Conservation (phyloP, 1,284 basidiomycete genomes). For the Apiotrichum akiyoshidainum region DNA sequence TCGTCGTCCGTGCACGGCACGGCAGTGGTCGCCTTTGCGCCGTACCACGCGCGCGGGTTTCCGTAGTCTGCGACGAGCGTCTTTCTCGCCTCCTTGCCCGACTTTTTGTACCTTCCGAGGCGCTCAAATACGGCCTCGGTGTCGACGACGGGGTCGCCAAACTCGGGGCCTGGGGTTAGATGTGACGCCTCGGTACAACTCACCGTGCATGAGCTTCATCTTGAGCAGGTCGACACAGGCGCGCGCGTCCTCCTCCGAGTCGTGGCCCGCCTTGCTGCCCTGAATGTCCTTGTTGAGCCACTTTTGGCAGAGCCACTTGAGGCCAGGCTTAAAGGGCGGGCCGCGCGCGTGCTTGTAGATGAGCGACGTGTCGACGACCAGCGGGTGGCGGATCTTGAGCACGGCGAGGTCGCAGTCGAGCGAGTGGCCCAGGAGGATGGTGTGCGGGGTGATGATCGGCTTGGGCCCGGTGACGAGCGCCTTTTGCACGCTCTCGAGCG, state of each 20-base stretch:
- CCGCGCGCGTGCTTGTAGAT: conserved; percentile 85
- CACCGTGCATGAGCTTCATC: conserved; percentile 71
- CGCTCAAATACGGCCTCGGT: conserved; percentile 81
- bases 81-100: conserved; percentile 41
- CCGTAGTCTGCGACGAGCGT: conserved; percentile 80
- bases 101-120: conserved; percentile 56
- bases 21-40: conserved; percentile 70
- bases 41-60: conserved; percentile 74
- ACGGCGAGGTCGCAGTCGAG: conserved; percentile 85
- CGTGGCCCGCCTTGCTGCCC: conserved; percentile 69
- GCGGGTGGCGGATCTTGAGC: conserved; percentile 74
- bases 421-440: conserved; percentile 88
- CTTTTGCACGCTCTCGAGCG: conserved; percentile 69
- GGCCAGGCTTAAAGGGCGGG: conserved; percentile 80
- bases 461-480: conserved; percentile 60
- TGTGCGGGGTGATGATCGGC: conserved; percentile 58
- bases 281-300: conserved; percentile 87
- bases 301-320: conserved; percentile 87
- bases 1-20: conserved; percentile 70
- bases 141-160: conserved; percentile 74
- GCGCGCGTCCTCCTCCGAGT: conserved; percentile 84
- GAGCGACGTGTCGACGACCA: conserved; percentile 83
- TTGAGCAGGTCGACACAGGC: conserved; percentile 77
- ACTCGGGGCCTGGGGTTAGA: conserved; percentile 60
- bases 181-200: conserved; percentile 18